A percentile compares a stretch with the other conserved stretches of the same genome.
Evolutionary conservation across 2,329 filamentous ascomycete species (phyloP).

Genomic region (Penicillium sp.): DNA sequence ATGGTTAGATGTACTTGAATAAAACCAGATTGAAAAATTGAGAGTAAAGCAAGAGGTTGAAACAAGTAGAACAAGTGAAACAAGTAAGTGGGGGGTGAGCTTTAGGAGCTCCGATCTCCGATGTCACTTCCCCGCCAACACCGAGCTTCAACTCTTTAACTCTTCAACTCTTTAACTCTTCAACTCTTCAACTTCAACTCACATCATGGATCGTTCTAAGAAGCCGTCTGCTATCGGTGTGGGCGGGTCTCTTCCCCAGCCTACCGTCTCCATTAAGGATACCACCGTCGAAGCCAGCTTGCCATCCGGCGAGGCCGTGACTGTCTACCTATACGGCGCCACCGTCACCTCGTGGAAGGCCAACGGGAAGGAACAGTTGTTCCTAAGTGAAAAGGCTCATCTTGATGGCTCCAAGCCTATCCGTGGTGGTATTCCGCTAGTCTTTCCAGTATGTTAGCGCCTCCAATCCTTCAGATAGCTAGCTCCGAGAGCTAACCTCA

Average conservation of each 20-base stretch:
- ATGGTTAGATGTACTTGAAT: constrained; percentile 29
- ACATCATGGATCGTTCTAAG: constrained; percentile 69
- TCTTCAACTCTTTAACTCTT: neutral
- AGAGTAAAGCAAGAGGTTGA: neutral
- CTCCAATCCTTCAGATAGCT: neutral
- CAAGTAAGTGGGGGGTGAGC: neutral
- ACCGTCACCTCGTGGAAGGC: constrained; percentile 92
- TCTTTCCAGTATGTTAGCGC: constrained; percentile 69
- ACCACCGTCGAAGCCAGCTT: constrained; percentile 72
- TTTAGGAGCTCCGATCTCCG: neutral
- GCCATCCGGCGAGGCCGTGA: constrained; percentile 78
- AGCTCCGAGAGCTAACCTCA: constrained; percentile 14
- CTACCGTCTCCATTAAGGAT: constrained; percentile 69
- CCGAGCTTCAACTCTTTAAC: constrained; percentile 1
- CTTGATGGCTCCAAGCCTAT: constrained; percentile 87
- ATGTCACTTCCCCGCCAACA: constrained; percentile 17
- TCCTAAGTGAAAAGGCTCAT: constrained; percentile 71
- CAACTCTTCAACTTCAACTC: too few species aligned
- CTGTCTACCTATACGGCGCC: constrained; percentile 83
- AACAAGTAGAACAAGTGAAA: neutral
- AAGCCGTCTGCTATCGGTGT: constrained; percentile 73
- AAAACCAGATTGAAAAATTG: neutral
- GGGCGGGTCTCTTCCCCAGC: constrained; percentile 67
- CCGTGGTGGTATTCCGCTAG: constrained; percentile 82
- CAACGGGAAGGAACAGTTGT: constrained; percentile 74